Evolutionary conservation across 345 rosid genomes (phyloP), one percentile per base, ranked within the genome.

Genomic region (Populus davidiana): DNA sequence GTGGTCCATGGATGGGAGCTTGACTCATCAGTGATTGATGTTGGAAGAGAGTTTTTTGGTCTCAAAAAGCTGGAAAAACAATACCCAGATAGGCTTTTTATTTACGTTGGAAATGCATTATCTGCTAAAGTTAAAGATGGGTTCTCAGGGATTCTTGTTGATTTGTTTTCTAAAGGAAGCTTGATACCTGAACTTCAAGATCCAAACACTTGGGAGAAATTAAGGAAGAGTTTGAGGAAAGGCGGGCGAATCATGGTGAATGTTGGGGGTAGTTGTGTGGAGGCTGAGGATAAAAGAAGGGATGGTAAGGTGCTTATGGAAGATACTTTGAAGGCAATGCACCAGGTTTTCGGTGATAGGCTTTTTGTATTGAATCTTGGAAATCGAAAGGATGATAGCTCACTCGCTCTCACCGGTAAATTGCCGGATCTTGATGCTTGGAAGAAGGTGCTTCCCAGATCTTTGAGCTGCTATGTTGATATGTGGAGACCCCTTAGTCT

Each of bases 181-280:
- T 76, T 96, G 82, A 83, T 91, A 62, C 91, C 91, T 5, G 96
- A 92, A 89, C 97, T 93, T n/a, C 94, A 93, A 81, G 97, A 93
- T 78, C 90, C 92, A 0, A 73, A 79, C 21, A 88, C 92, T 14
- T 96, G 94, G 98, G 82, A 73, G 82, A 73, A 47, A 80, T 75
- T 96, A 78, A 91, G 64, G 56, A 85, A 77, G 79, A 77, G 87
- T 78, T 84, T 91, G 88, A 89, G 85, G 68, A 91, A 82, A 77
- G 94, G 85, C 11, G 96, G 98, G 74, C 88, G 96, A 70, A 82
- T 89, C 27, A 87, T 85, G 88, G 90, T 91, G 62, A 91, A 89
- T 70, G 91, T 84, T 18, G 91, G 91, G 25, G 98, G 98, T 1
- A 86, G 88, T 66, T 93, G 93, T 73, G 91, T 91, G 71, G 92